Evolutionary conservation across 371 early-diverging fungal species (phyloP), one percentile per base, ranked within the genome.

Genomic region (Circinella umbellata): DNA sequence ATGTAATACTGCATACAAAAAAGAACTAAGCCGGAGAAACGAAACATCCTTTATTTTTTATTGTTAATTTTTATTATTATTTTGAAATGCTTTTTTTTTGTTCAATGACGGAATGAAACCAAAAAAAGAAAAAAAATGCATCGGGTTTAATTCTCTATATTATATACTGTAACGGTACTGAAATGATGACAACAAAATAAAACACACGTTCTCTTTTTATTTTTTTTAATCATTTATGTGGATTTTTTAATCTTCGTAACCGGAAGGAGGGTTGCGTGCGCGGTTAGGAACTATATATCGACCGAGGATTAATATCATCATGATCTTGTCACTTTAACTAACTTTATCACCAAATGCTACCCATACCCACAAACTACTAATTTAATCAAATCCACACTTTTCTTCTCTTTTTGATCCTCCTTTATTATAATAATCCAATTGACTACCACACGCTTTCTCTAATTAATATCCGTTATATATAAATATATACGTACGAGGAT

Each of bases 261-360:
- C 84, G 69, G 80, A 61, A 59, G 80, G 77, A 37, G 84, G 80
- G 62, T 66, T 78, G 73, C 84, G 84, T 57, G 84, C 68, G 62
- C 79, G 76, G 64, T 77, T 73, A 51, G 84, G 84, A 66, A 83
- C 84, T 83, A 74, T 55, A 27, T 27, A 27, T 27, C 27, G 27
- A 27, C 27, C 27, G 27, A 27, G 27, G 2, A 27, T 27, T 27
- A 27, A 27, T 27, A 27, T 27, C 27, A 27, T 27, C 27, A 27
- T 27, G 1, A 27, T 2, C 2, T 27, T 27, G 27, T 27, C 27
- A 27, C 27, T 27, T 27, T 27, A 27, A 27, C 27, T 27, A 27
- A 27, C 27, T 27, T 27, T 27, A 27, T 27, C 27, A 27, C 27
- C 27, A 27, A 27, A 27, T 27, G 27, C 0, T 27, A 27, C 27